Percentiles rank a stretch among this genome's conserved stretches.
Conservation (phyloP, 352 stramenopile species). For the Globisporangium orthogonon region DNA sequence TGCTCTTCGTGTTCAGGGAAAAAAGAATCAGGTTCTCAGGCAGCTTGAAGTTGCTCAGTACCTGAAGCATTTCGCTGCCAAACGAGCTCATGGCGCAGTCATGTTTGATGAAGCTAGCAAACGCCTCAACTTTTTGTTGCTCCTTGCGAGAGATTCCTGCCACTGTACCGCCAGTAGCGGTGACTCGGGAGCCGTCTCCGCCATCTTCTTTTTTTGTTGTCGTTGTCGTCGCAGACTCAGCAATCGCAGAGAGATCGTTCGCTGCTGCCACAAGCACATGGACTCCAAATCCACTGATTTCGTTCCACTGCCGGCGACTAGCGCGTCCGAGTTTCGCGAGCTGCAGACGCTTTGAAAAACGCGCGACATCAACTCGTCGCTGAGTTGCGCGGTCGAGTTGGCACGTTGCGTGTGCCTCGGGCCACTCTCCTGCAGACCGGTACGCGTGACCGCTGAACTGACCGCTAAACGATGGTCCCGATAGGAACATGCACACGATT, state of each 20-base stretch:
- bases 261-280: constrained; percentile 10
- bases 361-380: constrained; percentile 44
- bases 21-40: constrained; percentile 49
- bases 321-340: constrained; percentile 35
- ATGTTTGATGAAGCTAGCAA: constrained; percentile 47
- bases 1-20: constrained; percentile 51
- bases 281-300: constrained; percentile 9
- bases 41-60: constrained; percentile 56
- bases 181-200: constrained; percentile 25
- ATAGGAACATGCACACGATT: constrained; percentile 56
- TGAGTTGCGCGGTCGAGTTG: constrained; percentile 53
- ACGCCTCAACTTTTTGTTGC: constrained; percentile 27
- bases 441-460: constrained; percentile 66
- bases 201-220: constrained; percentile 38
- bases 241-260: constrained; percentile 11
- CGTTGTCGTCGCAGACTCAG: constrained; percentile 16
- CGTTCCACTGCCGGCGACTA: constrained; percentile 40
- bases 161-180: constrained; percentile 1
- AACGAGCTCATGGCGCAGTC: constrained; percentile 58
- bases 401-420: constrained; percentile 50
- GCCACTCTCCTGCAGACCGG: constrained; percentile 59
- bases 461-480: constrained; percentile 51
- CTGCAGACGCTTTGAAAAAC: constrained; percentile 38
- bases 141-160: constrained; percentile 22
- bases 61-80: constrained; percentile 50